Evolutionary conservation across 2,329 filamentous ascomycete species (phyloP).

Genomic region (Pseudohalonectria lignicola): DNA sequence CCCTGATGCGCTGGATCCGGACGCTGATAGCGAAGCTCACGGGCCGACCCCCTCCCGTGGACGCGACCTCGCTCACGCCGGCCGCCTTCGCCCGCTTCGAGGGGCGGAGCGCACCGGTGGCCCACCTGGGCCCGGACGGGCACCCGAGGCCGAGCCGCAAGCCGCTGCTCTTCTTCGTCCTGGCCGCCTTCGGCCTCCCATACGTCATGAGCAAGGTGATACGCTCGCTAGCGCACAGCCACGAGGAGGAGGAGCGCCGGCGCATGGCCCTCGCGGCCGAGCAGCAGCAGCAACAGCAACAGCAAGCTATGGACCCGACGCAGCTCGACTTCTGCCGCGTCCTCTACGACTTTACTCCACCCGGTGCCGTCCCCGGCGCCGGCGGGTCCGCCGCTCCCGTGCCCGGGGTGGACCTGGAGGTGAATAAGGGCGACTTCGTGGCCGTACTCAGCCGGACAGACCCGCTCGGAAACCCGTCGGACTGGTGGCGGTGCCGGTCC

Average conservation of each 20-base stretch:
- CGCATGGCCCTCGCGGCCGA: constrained; percentile 36
- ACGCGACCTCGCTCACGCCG: constrained; percentile 78
- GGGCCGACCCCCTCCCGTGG: constrained; percentile 78
- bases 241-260: constrained; percentile 69
- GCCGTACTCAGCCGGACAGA: constrained; percentile 89
- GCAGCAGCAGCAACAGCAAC: constrained; percentile 30
- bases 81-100: constrained; percentile 86
- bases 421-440: constrained; percentile 91
- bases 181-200: constrained; percentile 88
- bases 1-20: constrained; percentile 86
- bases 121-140: constrained; percentile 38
- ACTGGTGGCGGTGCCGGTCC: constrained; percentile 95
- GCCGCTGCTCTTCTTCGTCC: constrained; percentile 88
- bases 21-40: constrained; percentile 88
- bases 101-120: constrained; percentile 42
- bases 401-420: constrained; percentile 74
- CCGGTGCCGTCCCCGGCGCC: constrained; percentile 21
- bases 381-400: constrained; percentile 40
- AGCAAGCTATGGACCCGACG: constrained; percentile 51
- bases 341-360: constrained; percentile 81
- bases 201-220: constrained; percentile 98
- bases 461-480: constrained; percentile 79
- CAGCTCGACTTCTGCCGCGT: constrained; percentile 96
- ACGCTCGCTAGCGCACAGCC: constrained; percentile 66
- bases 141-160: constrained; percentile 77